A percentile compares a stretch with the other conserved stretches of the same genome.
Evolutionary conservation across 768 basidiomycete genomes (phyloP).

Genomic region (Dentipellis fragilis): DNA sequence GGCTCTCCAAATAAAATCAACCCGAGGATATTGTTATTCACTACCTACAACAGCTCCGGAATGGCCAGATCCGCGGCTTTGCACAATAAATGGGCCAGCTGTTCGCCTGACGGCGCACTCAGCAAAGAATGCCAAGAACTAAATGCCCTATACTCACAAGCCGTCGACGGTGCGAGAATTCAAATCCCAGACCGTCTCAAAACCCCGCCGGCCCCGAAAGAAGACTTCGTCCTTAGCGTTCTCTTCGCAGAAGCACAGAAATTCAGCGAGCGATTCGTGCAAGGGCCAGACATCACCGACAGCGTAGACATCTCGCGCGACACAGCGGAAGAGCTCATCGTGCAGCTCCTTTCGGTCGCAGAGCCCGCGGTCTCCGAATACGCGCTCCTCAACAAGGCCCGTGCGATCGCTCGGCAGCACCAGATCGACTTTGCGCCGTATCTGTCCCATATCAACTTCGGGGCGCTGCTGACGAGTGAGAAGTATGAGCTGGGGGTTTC

Average conservation of each 20-base stretch:
- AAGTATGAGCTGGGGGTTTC: conserved; percentile 41
- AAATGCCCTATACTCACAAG: conserved; percentile 61
- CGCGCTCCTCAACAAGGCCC: conserved; percentile 44
- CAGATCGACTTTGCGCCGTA: conserved; percentile 34
- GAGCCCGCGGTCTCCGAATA: conserved; percentile 52
- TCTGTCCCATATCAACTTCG: conserved; percentile 43
- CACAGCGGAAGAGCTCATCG: conserved; percentile 33
- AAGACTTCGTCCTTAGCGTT: conserved; percentile 40
- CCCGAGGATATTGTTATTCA: neutral
- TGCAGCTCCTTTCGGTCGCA: conserved; percentile 36
- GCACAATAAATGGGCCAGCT: conserved; percentile 51
- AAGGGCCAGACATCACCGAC: conserved; percentile 13
- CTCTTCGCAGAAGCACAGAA: conserved; percentile 34
- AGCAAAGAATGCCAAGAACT: conserved; percentile 60
- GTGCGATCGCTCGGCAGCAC: conserved; percentile 33
- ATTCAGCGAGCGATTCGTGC: conserved; percentile 36
- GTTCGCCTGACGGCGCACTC: conserved; percentile 45
- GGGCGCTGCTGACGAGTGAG: conserved; percentile 41
- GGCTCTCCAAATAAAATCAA: conserved; percentile 6
- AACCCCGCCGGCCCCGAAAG: conserved; percentile 35
- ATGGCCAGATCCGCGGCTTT: conserved; percentile 47
- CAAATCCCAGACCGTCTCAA: conserved; percentile 46
- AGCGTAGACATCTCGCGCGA: conserved; percentile 17
- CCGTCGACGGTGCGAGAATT: conserved; percentile 55
- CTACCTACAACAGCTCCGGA: conserved; percentile 30